These are phyloP conservation scores for Geum urbanum DNA, from an alignment of 306 rosid species.

Conservation along the genomic window DNA sequence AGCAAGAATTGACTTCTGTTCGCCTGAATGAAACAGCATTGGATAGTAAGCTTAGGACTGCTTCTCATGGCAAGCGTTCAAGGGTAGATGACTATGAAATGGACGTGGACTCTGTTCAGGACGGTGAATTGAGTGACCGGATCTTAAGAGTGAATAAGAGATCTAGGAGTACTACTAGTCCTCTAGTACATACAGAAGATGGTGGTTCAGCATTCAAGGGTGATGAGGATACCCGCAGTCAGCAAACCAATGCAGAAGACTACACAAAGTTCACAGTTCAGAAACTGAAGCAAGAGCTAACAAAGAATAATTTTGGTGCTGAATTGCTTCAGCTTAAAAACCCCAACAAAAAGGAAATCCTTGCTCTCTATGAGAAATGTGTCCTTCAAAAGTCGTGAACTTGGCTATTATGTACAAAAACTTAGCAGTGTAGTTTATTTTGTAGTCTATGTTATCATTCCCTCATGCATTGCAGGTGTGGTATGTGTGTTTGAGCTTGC, in stretches of 20 bases:
- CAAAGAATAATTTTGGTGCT: constrained; percentile 77
- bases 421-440: background rate
- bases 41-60: constrained; percentile 63
- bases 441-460: background rate
- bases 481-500: constrained; percentile 1
- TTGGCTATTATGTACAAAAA: constrained; percentile 3
- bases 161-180: constrained; percentile 58
- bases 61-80: constrained; percentile 71
- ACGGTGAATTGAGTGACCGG: constrained; percentile 64
- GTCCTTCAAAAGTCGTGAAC: constrained; percentile 59
- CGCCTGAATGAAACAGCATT: constrained; percentile 74
- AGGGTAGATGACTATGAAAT: constrained; percentile 59
- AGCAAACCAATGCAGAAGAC: constrained; percentile 60
- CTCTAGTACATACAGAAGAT: constrained; percentile 60
- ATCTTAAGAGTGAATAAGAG: constrained; percentile 52
- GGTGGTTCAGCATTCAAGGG: constrained; percentile 79
- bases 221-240: constrained; percentile 69
- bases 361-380: constrained; percentile 75
- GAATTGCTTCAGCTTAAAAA: constrained; percentile 73
- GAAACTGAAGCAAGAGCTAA: constrained; percentile 89
- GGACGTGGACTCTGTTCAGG: constrained; percentile 65
- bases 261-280: constrained; percentile 71
- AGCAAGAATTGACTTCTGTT: constrained; percentile 74
- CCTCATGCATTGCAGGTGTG: background rate
- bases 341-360: constrained; percentile 68